Base-by-base conservation (phyloP, 1,284 basidiomycete species). In the Apiotrichum brassicae region DNA sequence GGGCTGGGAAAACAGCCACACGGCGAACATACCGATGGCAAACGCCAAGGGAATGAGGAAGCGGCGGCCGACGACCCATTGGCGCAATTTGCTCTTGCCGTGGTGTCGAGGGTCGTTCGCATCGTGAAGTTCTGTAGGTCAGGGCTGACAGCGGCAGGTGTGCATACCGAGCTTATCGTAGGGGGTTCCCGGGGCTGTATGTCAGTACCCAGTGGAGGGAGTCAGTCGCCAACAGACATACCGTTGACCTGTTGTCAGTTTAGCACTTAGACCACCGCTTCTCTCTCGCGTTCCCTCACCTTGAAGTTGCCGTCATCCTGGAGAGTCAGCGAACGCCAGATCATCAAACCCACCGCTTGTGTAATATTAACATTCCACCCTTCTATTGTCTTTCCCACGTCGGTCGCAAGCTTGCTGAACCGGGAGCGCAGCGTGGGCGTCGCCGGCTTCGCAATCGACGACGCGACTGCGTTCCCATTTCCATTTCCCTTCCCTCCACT, bases 181-280 rank as follows among this genome's bases (percentile, higher is more conserved):
- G 0, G 72, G 72, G 8, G 69, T 74, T 14, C 72, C 72, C 0
- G 72, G 72, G 25, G 72, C 72, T 65, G 4, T 2, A 42, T n/a
- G 40, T 42, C 26, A 42, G 40, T 22, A 30, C n/a, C n/a, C 8
- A 12, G 4, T 6, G 6, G 25, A 14, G 24, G 14, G 16, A 19
- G 11, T 19, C n/a, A n/a, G n/a, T n/a, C n/a, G n/a, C 8, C 16
- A 14, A 25, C 19, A 1, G 14, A 42, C 40, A 7, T 18, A 42
- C 40, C 40, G 16, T 30, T 28, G 28, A 42, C 26, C 40, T 52
- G 46, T 12, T n/a, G n/a, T n/a, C n/a, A n/a, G 33, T 42, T 51
- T 40, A 51, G 50, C 41, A 30, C 34, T 7, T 6, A 19, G 18
- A 13, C 11, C 28, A 30, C 8, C 28, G 28, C 14, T 30, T 30